Evolutionary conservation across 192 early-diverging fungal species (phyloP).

Genomic region (Jimgerdemannia flammicorona): DNA sequence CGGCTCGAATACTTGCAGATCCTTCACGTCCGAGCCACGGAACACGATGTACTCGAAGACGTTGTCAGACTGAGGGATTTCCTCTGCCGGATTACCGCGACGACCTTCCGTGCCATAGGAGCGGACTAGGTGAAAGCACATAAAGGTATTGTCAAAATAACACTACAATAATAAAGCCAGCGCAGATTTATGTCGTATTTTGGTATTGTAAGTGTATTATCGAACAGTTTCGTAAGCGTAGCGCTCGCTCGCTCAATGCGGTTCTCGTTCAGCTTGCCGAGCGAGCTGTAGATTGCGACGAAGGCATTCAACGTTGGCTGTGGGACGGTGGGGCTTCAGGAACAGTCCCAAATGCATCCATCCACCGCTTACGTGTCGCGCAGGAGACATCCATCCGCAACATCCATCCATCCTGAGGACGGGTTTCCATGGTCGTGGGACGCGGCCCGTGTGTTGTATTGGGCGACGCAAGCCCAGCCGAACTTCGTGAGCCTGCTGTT

Average conservation of each 20-base stretch:
- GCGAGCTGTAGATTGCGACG: no score
- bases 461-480: neutral
- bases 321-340: no score
- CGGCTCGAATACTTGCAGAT: slow-evolving; percentile 63
- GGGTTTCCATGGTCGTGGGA: neutral
- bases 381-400: neutral
- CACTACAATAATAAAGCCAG: no score
- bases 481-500: no score
- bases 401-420: neutral
- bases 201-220: no score
- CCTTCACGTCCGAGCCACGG: slow-evolving; percentile 89
- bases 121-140: slow-evolving; percentile 51
- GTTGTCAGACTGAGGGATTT: slow-evolving; percentile 82
- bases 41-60: slow-evolving; percentile 93
- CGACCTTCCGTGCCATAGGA: slow-evolving; percentile 98
- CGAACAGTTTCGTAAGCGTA: no score
- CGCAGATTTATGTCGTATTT: no score
- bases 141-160: neutral
- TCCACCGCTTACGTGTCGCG: neutral
- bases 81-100: slow-evolving; percentile 66
- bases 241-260: no score
- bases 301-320: no score
- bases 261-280: no score
- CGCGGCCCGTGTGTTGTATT: neutral
- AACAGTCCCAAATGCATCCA: neutral